Conservation (phyloP, 306 rosid genomes). For the Ormosia emarginata region DNA sequence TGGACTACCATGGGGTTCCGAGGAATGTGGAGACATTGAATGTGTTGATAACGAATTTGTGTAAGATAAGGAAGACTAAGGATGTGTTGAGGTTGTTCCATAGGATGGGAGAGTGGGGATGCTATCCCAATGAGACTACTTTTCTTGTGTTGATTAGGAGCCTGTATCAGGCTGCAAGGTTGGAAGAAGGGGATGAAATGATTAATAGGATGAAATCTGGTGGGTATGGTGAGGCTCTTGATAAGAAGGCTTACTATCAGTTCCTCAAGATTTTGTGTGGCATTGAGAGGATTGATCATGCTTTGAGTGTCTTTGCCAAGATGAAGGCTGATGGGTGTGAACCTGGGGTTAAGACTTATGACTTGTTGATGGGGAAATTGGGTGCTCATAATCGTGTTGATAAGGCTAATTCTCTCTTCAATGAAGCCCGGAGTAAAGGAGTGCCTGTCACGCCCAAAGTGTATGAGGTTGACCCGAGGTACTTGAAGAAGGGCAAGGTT, state of each 20-base stretch:
- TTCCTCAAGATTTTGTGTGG: slow-evolving; percentile 77
- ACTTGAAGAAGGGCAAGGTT: slow-evolving; percentile 50
- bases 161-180: slow-evolving; percentile 75
- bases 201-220: slow-evolving; percentile 72
- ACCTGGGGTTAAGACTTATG: slow-evolving; percentile 67
- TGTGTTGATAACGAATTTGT: slow-evolving; percentile 62
- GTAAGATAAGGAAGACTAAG: slow-evolving; percentile 70
- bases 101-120: slow-evolving; percentile 69
- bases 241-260: slow-evolving; percentile 56
- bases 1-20: slow-evolving; percentile 68
- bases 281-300: slow-evolving; percentile 75
- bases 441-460: slow-evolving; percentile 45
- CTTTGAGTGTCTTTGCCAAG: slow-evolving; percentile 55
- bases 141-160: slow-evolving; percentile 57
- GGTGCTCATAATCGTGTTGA: slow-evolving; percentile 58
- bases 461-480: slow-evolving; percentile 56
- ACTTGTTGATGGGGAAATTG: slow-evolving; percentile 59
- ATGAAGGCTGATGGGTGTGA: slow-evolving; percentile 75
- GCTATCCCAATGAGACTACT: slow-evolving; percentile 46
- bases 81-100: slow-evolving; percentile 54
- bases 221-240: slow-evolving; percentile 48
- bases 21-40: slow-evolving; percentile 79
- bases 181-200: slow-evolving; percentile 87
- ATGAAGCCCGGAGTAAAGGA: slow-evolving; percentile 50
- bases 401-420: slow-evolving; percentile 61